Evolutionary conservation across 129 eudicot species (phyloP).

Genomic region (Flaveria linearis): DNA sequence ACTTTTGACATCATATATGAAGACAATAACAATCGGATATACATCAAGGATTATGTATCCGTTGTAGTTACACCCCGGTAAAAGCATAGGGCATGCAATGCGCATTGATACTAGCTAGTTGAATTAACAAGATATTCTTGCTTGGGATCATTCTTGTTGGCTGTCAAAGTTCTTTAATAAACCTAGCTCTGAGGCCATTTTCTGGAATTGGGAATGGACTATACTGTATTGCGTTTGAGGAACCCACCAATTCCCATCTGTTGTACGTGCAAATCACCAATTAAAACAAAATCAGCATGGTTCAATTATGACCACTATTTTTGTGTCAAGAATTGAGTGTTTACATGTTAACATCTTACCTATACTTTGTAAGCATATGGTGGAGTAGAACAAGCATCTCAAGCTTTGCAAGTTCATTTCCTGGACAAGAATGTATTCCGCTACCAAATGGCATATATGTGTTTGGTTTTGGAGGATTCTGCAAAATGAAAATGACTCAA

Average conservation of each 20-base stretch:
- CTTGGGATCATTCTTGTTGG: constrained; percentile 10
- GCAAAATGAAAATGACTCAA: constrained; percentile 19
- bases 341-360: constrained; percentile 39
- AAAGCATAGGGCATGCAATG: constrained; percentile 20
- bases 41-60: constrained; percentile 16
- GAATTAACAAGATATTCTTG: constrained; percentile 1
- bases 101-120: not conserved
- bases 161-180: constrained; percentile 41
- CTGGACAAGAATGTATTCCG: constrained; percentile 89
- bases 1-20: constrained; percentile 15
- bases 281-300: constrained; percentile 19
- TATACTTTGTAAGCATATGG: constrained; percentile 65
- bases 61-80: constrained; percentile 28
- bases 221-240: constrained; percentile 45
- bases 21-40: constrained; percentile 13
- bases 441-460: constrained; percentile 89
- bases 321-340: not conserved
- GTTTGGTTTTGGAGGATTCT: constrained; percentile 76
- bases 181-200: constrained; percentile 64
- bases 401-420: constrained; percentile 84
- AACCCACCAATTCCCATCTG: constrained; percentile 79
- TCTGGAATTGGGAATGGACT: constrained; percentile 79
- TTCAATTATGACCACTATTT: constrained; percentile 1
- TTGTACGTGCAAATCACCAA: not conserved
- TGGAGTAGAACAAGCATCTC: constrained; percentile 75